These are phyloP conservation scores for Aspergillus tanneri DNA, from an alignment of 2,329 filamentous ascomycete species.

Conservation along the genomic window DNA sequence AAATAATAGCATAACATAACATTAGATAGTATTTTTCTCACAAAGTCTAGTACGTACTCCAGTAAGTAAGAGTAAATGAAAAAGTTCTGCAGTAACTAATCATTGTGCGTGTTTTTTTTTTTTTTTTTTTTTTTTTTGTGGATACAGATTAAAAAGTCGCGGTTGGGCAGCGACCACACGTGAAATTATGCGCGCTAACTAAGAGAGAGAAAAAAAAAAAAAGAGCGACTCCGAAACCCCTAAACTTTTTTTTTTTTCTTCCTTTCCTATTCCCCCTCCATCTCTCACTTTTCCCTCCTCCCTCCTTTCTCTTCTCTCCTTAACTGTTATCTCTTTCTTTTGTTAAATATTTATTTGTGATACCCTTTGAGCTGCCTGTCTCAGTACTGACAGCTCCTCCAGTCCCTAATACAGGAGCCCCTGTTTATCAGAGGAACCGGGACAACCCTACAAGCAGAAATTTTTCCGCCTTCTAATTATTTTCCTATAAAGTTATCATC, in stretches of 20 bases:
- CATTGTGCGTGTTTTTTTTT: background rate
- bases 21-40: too few relatives aligned
- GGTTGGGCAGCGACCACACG: conserved; percentile 9
- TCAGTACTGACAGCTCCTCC: conserved; percentile 30
- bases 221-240: conserved; percentile 1
- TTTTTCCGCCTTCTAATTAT: conserved; percentile 8
- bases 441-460: conserved; percentile 17
- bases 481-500: conserved; percentile 4
- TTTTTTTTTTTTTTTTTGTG: background rate
- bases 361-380: conserved; percentile 36
- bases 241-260: conserved; percentile 17
- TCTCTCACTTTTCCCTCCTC: conserved; percentile 18
- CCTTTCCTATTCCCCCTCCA: conserved; percentile 4
- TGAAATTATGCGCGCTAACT: background rate
- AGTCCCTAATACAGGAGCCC: conserved; percentile 18
- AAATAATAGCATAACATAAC: too few relatives aligned
- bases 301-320: conserved; percentile 21
- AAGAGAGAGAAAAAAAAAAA: conserved; percentile 4
- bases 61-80: too few relatives aligned
- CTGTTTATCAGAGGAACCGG: conserved; percentile 16
- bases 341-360: conserved; percentile 27
- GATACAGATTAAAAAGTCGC: background rate
- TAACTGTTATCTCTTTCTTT: conserved; percentile 23
- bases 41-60: too few relatives aligned
- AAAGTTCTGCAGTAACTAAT: too few relatives aligned